Base-by-base conservation (phyloP, 345 rosid genomes). In the Salix dunnii region DNA sequence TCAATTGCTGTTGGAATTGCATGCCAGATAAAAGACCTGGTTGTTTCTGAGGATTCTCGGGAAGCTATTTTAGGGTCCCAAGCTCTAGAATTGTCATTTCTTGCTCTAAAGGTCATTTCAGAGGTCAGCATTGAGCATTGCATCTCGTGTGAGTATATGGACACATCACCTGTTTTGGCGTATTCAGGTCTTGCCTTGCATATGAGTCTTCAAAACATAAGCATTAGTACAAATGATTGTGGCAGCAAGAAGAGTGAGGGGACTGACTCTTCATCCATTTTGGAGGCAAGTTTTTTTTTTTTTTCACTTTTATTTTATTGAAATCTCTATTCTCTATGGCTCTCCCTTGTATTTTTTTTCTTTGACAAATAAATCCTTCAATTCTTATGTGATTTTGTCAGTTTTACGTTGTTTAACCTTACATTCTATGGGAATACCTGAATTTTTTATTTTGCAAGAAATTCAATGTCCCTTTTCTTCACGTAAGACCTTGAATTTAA, bases 1-100 rank as follows among this genome's bases (percentile, higher is more conserved):
- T 81, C 67, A 67, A 79, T 84, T 79, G 86, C 94, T 81, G 86
- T 88, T 64, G 99, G 97, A 78, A 82, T 91, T 85, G 89, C 98
- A 43, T 96, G 98, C 97, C 98, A 96, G 73, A 82, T 96, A 83
- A 92, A 89, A 83, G 94, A 91, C 72, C 74, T 96, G 64, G 90
- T 96, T 76, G 72, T 35, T 65, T 79, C 61, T 2, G 92, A 89
- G 83, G 89, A 88, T 58, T 62, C 83, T 53, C 82, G 84, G 83
- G 87, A 84, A 73, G 94, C 89, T 36, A 30, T 90, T 51, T 72
- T 93, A 62, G 83, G 76, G 48, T 92, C 94, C 85, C 87, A 83
- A 68, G 70, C 74, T 85, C 84, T 89, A 69, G 97, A 91, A 70
- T 77, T 72, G 18, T 43, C 81, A 62, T 74, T 88, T 58, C 68